A percentile compares a stretch with the other conserved stretches of the same genome.
Conservation (phyloP, 345 rosid species). For the Gossypium anomalum region DNA sequence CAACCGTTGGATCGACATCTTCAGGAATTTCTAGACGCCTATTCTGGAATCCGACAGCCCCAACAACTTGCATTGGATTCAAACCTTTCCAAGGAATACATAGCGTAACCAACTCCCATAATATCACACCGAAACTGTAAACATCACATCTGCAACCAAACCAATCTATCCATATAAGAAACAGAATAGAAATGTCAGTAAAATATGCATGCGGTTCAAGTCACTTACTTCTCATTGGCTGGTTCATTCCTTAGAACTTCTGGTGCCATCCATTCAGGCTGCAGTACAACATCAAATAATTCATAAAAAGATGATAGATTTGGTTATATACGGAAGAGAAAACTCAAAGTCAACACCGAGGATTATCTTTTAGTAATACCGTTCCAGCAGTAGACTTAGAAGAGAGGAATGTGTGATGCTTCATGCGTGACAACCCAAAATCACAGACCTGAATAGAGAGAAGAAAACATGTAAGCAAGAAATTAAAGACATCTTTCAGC, state of each 20-base stretch:
- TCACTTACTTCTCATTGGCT: slow-evolving; percentile 87
- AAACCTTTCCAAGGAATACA: slow-evolving; percentile 86
- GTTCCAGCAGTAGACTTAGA: slow-evolving; percentile 98
- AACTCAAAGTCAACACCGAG: neutral
- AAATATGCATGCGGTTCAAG: neutral
- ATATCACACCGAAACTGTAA: slow-evolving; percentile 94
- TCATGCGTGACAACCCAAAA: slow-evolving; percentile 90
- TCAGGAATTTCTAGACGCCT: slow-evolving; percentile 82
- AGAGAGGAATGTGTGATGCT: slow-evolving; percentile 85
- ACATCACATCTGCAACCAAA: slow-evolving; percentile 78
- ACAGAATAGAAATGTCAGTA: neutral
- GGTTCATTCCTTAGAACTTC: slow-evolving; percentile 97
- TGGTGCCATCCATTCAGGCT: slow-evolving; percentile 99
- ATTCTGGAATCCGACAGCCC: slow-evolving; percentile 97
- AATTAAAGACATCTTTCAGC: neutral
- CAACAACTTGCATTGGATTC: slow-evolving; percentile 99
- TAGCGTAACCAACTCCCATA: slow-evolving; percentile 87
- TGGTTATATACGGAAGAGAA: neutral
- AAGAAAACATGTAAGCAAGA: slow-evolving; percentile 16
- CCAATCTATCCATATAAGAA: slow-evolving; percentile 19
- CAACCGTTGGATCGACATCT: slow-evolving; percentile 61
- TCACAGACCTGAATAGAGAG: slow-evolving; percentile 65
- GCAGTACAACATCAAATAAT: slow-evolving; percentile 27
- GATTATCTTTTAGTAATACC: slow-evolving; percentile 33
- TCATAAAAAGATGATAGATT: neutral